Evolutionary conservation across 495 filamentous ascomycete genomes (phyloP).

Genomic region (Aspergillus campestris): DNA sequence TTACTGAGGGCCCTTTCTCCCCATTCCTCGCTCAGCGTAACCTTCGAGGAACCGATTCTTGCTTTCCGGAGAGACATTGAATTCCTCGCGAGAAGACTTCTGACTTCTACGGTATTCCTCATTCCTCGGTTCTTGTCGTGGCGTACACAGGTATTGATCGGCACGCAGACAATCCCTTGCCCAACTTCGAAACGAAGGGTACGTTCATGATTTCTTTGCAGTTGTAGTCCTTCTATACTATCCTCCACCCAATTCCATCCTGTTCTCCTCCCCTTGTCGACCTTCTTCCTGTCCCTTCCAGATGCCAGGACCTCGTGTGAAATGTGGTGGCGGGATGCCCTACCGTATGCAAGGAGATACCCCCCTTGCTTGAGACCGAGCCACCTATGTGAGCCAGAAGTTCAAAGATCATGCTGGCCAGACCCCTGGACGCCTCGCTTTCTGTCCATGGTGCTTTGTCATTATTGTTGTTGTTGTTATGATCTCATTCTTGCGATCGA

Average conservation of each 20-base stretch:
- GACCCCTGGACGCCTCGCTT: neutral
- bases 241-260: neutral
- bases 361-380: conserved; percentile 7
- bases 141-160: conserved; percentile 1
- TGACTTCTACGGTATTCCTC: no score
- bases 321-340: neutral
- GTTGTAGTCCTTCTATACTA: neutral
- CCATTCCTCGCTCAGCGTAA: no score
- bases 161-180: neutral
- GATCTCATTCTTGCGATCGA: conserved; percentile 3
- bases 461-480: conserved; percentile 6
- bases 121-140: no score
- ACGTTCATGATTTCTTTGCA: neutral
- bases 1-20: no score
- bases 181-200: neutral
- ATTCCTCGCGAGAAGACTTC: neutral
- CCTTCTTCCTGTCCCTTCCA: neutral
- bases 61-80: neutral
- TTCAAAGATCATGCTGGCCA: neutral
- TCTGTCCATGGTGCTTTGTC: conserved; percentile 6
- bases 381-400: conserved; percentile 6
- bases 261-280: conserved; percentile 1
- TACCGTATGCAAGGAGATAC: conserved; percentile 8
- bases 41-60: no score
- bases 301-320: neutral